Evolutionary conservation across 306 rosid species (phyloP), one percentile per base, ranked within the genome.

Genomic region (Adenanthera pavonina): DNA sequence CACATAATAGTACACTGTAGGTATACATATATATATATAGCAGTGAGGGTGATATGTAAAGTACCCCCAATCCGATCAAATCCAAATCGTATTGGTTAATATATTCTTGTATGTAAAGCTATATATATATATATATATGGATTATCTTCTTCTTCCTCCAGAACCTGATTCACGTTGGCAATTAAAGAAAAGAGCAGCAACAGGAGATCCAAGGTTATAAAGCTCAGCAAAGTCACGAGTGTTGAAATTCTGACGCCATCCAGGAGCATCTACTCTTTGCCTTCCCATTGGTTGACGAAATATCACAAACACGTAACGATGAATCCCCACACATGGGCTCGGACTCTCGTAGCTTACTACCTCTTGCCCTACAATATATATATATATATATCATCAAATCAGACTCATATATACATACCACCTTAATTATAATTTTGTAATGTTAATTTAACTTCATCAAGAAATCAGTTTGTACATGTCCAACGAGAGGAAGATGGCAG

Each of bases 231-330:
- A 93, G 78, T 90, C 94, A 85, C 64, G 81, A 0, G 94, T 91
- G 79, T 85, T 89, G 77, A 93, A 93, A 69, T 93, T 91, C 25
- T 85, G 91, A 51, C 97, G 94, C 97, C 97, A 91, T 11, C 93
- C 91, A 0, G 97, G 97, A 44, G 94, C 90, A 12, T 86, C 83
- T 48, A 93, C 78, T 0, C 81, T 84, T 60, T 90, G 91, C 79
- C 97, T 84, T 30, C 93, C 85, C 16, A 17, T 38, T 17, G 79
- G 0, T 33, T 93, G 97, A 5, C 90, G 85, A 20, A 90, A 93
- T 53, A 93, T 51, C 69, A 89, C 86, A 1, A 89, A 84, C 6
- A 85, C 84, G 6, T 89, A 84, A 0, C 97, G 91, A 65, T 93
- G 97, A 43, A 93, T 93, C 76, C 97, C 97, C 69, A 70, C 49